Evolutionary conservation across 1,284 basidiomycete species (phyloP).

Genomic region (Papiliotrema fonsecae): DNA sequence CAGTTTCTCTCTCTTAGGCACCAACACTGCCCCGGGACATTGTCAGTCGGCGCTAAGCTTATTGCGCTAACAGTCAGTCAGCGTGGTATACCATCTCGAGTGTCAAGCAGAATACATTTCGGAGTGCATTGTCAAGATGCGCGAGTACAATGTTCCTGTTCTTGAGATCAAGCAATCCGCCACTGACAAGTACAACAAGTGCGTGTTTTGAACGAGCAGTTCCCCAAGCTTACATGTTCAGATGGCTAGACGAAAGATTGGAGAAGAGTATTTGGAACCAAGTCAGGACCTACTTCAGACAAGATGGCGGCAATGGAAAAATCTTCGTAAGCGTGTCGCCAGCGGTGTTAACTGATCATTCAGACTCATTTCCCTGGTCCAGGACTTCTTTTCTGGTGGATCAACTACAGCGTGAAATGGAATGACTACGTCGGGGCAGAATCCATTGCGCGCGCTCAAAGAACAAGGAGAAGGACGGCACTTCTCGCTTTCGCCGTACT

Average conservation of each 20-base stretch:
- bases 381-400: slow-evolving; percentile 13
- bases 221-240: neutral
- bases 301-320: slow-evolving; percentile 10
- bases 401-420: slow-evolving; percentile 13
- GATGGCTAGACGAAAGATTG: slow-evolving; percentile 18
- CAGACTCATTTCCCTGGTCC: slow-evolving; percentile 7
- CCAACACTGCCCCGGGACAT: slow-evolving; percentile 24
- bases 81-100: slow-evolving; percentile 11
- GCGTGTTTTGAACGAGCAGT: neutral
- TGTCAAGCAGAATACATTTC: slow-evolving; percentile 23
- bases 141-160: slow-evolving; percentile 3
- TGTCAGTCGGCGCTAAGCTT: neutral
- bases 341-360: neutral
- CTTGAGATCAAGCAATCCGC: slow-evolving; percentile 22
- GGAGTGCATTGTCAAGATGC: slow-evolving; percentile 13
- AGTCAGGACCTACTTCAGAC: slow-evolving; percentile 11
- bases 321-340: slow-evolving; percentile 9
- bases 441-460: neutral
- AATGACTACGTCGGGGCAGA: slow-evolving; percentile 15
- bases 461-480: neutral
- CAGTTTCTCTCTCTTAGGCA: slow-evolving; percentile 23
- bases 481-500: neutral
- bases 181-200: slow-evolving; percentile 19
- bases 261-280: slow-evolving; percentile 14
- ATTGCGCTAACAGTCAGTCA: neutral